Base-by-base conservation (phyloP, 331 rosid genomes). In the Dryas integrifolia region DNA sequence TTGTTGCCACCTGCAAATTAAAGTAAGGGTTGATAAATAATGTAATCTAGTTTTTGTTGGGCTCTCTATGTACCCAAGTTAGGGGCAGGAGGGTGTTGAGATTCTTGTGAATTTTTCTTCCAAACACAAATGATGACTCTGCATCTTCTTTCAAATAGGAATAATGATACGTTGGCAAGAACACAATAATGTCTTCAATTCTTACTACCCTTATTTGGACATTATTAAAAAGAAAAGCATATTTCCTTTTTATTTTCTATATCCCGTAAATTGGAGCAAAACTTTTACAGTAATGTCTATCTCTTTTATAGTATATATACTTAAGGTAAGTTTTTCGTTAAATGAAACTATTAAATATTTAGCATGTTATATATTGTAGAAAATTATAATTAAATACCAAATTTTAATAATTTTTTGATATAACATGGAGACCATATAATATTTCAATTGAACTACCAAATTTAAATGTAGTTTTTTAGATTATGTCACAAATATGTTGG, bases 21-120 rank as follows among this genome's bases (percentile, higher is more conserved):
- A 76, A 47, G 50, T 59, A 79, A 68, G 71, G 60, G 71, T 52
- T 8, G 60, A 59, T 62, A 56, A 56, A 43, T 56, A 70, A 43
- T 56, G 24, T 14, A 40, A 9, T 41, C 9, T 41, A 60, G 24
- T 56, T 24, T 35, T 14, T 9, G 5, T 24, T 56, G 11, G 6
- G 30, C 3, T 58, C 24, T 41, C 5, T 13, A 0, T 12, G 24
- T 0, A 41, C 18, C 51, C 52, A 39, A 57, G 15, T 8, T 14
- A 15, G 14, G 46, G 40, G 11, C 0, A 10, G 9, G 16, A 12
- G 12, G 41, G 24, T 47, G 9, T 8, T 49, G 35, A 16, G n/a
- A 7, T 64, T 51, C 12, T 74, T 63, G 10, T 47, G 41, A 8
- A 40, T 63, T 43, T 64, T 13, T 74, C 71, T 40, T 48, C 35